A percentile compares a stretch with the other conserved stretches of the same genome.
phyloP scores from a whole-genome alignment of 1,139 yeast genomes.

The Suhomyces wounanorum region DNA sequence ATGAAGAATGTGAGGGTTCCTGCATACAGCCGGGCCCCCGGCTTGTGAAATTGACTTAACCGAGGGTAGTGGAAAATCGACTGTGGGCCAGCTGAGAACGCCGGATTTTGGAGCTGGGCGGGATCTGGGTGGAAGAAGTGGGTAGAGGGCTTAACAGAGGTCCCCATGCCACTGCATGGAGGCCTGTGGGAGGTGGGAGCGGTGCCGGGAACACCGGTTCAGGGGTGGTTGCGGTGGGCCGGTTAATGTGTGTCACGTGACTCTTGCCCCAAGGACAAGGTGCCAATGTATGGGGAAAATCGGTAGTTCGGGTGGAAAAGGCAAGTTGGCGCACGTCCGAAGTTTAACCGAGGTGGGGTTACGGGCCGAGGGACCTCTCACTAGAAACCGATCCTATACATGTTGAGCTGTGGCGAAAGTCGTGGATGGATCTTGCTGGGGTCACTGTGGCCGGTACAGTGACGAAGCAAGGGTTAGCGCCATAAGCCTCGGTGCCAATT shows the following conservation, averaged over 20 bases:
- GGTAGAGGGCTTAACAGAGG: no score
- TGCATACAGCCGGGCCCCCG: neutral
- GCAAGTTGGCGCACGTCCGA: neutral
- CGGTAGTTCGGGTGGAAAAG: neutral
- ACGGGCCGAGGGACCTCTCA: neutral
- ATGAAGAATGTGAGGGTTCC: neutral
- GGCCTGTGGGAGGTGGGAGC: neutral
- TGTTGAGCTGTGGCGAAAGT: neutral
- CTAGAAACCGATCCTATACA: neutral
- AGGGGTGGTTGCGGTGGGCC: neutral
- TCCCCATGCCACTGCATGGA: neutral
- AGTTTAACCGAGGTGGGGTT: constrained; percentile 3
- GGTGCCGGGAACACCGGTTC: neutral
- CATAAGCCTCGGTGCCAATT: no score
- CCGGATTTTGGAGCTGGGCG: neutral
- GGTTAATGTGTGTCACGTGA: neutral
- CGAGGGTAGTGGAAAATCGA: neutral
- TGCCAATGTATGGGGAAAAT: neutral
- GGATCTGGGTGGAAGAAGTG: no score
- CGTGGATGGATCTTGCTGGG: neutral
- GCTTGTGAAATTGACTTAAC: constrained; percentile 5
- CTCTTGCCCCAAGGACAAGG: neutral
- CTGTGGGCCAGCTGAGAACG: neutral
- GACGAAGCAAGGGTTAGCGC: no score
- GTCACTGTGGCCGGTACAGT: neutral